Evolutionary conservation across 305 asterid genomes (phyloP).

Genomic region (Rubia tinctorum): DNA sequence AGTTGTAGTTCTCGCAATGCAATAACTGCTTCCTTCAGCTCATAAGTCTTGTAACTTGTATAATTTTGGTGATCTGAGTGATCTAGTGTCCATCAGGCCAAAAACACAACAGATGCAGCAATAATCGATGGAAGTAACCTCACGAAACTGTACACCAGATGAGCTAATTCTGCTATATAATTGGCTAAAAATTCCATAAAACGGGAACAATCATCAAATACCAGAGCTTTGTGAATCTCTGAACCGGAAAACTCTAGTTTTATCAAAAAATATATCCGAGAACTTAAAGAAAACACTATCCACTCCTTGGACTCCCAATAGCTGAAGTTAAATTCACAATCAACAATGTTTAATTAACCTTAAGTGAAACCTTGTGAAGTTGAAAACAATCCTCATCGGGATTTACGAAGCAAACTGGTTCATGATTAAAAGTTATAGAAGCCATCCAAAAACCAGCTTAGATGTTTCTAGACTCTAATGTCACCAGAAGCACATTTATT

Average conservation of each 20-base stretch:
- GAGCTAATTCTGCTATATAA: conserved; percentile 86
- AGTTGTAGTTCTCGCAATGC: conserved; percentile 71
- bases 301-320: not conserved
- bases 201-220: not conserved
- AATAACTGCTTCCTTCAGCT: conserved; percentile 62
- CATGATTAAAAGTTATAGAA: conserved; percentile 5
- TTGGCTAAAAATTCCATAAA: conserved; percentile 56
- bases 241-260: not conserved
- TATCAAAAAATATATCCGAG: not conserved
- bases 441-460: not conserved
- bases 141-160: conserved; percentile 72
- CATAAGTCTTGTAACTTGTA: conserved; percentile 53
- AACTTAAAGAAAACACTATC: not conserved
- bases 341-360: not conserved
- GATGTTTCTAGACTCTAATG: not conserved
- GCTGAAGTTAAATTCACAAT: not conserved
- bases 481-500: not conserved
- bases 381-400: too few relatives aligned
- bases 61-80: conserved; percentile 88
- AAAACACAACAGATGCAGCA: conserved; percentile 93
- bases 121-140: conserved; percentile 85
- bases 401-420: too few relatives aligned
- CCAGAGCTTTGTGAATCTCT: not conserved
- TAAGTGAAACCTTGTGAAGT: not conserved
- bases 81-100: conserved; percentile 97